Conservation (phyloP, 2,329 filamentous ascomycete species). For the Colletotrichum limetticola region DNA sequence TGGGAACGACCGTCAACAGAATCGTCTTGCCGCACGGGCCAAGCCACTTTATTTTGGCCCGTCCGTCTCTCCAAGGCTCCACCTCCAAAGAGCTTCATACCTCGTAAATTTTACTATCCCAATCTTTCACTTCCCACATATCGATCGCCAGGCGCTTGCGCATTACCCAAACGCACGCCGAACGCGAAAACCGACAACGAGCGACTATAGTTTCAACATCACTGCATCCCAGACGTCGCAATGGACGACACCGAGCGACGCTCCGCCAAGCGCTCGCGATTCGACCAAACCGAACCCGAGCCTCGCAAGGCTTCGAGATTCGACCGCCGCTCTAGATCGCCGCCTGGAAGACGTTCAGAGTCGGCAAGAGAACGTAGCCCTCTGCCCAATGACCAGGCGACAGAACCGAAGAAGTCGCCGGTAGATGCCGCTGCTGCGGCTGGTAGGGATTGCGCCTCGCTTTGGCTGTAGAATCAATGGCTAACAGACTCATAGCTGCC, state of each 20-base stretch:
- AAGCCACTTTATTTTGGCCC: constrained; percentile 4
- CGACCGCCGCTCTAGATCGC: constrained; percentile 91
- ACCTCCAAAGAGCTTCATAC: constrained; percentile 31
- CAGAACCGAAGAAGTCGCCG: constrained; percentile 60
- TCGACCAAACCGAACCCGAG: constrained; percentile 90
- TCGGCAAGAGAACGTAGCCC: constrained; percentile 84
- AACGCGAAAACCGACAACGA: not conserved
- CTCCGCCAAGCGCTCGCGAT: constrained; percentile 85
- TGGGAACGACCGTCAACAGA: not conserved
- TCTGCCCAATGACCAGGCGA: constrained; percentile 57
- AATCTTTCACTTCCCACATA: constrained; percentile 1
- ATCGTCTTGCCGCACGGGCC: constrained; percentile 23
- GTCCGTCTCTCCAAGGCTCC: constrained; percentile 26
- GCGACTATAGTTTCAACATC: not conserved
- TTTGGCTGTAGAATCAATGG: not conserved
- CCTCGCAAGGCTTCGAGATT: constrained; percentile 82
- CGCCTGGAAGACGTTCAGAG: constrained; percentile 74
- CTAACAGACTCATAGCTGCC: constrained; percentile 69
- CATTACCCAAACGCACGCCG: constrained; percentile 9
- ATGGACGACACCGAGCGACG: constrained; percentile 84
- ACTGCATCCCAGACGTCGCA: not conserved
- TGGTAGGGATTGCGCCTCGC: constrained; percentile 60
- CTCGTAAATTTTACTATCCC: constrained; percentile 26
- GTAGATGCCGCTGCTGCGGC: constrained; percentile 81
- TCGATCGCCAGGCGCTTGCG: constrained; percentile 2